Evolutionary conservation across 495 filamentous ascomycete species (phyloP).

Genomic region (Penicillium coprophilum): DNA sequence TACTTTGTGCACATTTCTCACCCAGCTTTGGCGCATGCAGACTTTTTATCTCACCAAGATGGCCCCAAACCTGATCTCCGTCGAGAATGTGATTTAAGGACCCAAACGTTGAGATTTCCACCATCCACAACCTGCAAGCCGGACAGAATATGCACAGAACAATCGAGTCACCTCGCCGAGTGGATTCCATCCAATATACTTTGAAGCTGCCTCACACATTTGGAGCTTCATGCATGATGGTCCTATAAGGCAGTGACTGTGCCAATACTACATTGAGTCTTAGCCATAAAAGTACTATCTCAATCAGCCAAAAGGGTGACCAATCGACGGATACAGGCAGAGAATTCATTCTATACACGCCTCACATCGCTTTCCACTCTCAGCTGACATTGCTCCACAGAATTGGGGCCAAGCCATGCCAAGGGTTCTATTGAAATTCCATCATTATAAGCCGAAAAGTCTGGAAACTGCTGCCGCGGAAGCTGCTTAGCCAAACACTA

Average conservation of each 20-base stretch:
- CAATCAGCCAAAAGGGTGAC: constrained; percentile 36
- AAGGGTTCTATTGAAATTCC: constrained; percentile 34
- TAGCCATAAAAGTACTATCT: constrained; percentile 41
- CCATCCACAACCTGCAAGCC: constrained; percentile 8
- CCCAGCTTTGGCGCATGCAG: not conserved
- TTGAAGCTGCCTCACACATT: constrained; percentile 31
- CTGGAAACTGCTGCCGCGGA: constrained; percentile 41
- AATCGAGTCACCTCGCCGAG: constrained; percentile 23
- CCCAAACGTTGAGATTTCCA: too few relatives aligned
- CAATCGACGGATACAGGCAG: constrained; percentile 44
- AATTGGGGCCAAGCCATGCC: constrained; percentile 47
- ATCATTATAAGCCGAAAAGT: constrained; percentile 26
- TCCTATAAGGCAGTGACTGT: constrained; percentile 22
- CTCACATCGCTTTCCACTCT: constrained; percentile 46
- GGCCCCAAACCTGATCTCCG: not conserved
- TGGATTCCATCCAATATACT: constrained; percentile 40
- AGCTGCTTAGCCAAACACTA: constrained; percentile 39
- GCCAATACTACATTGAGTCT: constrained; percentile 35
- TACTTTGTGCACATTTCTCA: not conserved
- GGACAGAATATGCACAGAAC: constrained; percentile 17
- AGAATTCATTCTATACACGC: constrained; percentile 50
- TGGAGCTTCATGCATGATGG: constrained; percentile 31
- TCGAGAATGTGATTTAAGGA: too few relatives aligned
- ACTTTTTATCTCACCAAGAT: not conserved
- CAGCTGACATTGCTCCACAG: constrained; percentile 45